Evolutionary conservation across 2,329 filamentous ascomycete species (phyloP).

Genomic region (Penicillium sp.): DNA sequence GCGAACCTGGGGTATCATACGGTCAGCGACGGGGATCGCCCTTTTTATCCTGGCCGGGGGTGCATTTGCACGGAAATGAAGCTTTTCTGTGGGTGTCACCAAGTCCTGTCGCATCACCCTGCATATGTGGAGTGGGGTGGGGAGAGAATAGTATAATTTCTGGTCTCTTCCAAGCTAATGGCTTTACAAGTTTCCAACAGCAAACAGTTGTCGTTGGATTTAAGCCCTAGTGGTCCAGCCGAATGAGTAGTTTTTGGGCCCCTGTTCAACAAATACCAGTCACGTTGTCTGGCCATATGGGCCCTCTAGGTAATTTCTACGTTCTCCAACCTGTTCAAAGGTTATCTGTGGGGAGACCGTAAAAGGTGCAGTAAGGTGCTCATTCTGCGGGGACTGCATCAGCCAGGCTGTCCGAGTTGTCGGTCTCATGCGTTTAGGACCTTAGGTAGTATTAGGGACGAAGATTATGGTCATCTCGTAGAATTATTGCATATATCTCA

Average conservation of each 20-base stretch:
- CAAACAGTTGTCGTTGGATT: background rate
- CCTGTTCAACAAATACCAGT: background rate
- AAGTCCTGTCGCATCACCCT: background rate
- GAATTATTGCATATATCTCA: background rate
- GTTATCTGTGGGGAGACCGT: too few relatives aligned
- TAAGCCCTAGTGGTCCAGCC: background rate
- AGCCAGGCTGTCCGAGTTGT: background rate
- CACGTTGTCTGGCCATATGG: background rate
- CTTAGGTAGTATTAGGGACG: background rate
- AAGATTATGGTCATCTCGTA: background rate
- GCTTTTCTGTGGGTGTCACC: constrained; percentile 9
- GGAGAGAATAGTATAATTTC: background rate
- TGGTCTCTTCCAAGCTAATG: background rate
- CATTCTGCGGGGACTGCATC: background rate
- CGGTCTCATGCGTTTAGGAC: background rate
- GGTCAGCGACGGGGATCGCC: constrained; percentile 15
- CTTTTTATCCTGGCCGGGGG: background rate
- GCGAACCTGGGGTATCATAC: constrained; percentile 1
- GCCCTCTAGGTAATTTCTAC: too few relatives aligned
- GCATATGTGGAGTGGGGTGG: background rate
- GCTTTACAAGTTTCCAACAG: background rate
- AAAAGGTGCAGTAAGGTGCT: background rate
- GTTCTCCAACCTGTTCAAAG: background rate
- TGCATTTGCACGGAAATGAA: constrained; percentile 13
- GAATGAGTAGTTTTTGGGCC: background rate